Evolutionary conservation across 1,139 yeast genomes (phyloP).

Genomic region (Blastobotrys indianensis): DNA sequence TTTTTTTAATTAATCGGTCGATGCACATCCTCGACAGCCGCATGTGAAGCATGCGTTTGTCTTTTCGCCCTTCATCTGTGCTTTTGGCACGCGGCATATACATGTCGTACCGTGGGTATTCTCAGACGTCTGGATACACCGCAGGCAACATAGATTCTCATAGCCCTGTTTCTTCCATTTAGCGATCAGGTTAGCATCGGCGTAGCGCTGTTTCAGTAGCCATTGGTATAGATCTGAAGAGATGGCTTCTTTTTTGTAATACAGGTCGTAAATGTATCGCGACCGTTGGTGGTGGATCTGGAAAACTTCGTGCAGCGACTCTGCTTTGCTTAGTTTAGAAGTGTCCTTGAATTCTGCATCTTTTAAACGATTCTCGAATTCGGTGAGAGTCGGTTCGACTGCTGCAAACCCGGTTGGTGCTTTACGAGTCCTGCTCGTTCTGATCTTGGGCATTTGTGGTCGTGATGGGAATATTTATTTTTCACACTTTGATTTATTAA

Average conservation of each 20-base stretch:
- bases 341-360: conserved; percentile 37
- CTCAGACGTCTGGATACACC: conserved; percentile 66
- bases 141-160: conserved; percentile 77
- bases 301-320: conserved; percentile 67
- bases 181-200: conserved; percentile 68
- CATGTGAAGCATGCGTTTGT: conserved; percentile 68
- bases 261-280: conserved; percentile 67
- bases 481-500: too few species aligned
- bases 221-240: conserved; percentile 68
- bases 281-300: conserved; percentile 70
- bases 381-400: conserved; percentile 63
- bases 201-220: conserved; percentile 62
- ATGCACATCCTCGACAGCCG: conserved; percentile 86
- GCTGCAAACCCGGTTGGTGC: conserved; percentile 76
- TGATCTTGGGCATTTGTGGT: conserved; percentile 39
- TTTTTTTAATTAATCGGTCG: conserved; percentile 49
- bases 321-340: conserved; percentile 38
- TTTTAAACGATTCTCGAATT: conserved; percentile 55
- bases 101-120: conserved; percentile 65
- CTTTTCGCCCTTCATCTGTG: conserved; percentile 33
- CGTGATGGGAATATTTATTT: not conserved
- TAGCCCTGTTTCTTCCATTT: conserved; percentile 92
- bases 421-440: conserved; percentile 40
- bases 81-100: conserved; percentile 79
- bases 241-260: conserved; percentile 64